Percentiles rank a stretch among this genome's conserved stretches.
Evolutionary conservation across 768 basidiomycete genomes (phyloP).

Genomic region (Tricholoma sp.): DNA sequence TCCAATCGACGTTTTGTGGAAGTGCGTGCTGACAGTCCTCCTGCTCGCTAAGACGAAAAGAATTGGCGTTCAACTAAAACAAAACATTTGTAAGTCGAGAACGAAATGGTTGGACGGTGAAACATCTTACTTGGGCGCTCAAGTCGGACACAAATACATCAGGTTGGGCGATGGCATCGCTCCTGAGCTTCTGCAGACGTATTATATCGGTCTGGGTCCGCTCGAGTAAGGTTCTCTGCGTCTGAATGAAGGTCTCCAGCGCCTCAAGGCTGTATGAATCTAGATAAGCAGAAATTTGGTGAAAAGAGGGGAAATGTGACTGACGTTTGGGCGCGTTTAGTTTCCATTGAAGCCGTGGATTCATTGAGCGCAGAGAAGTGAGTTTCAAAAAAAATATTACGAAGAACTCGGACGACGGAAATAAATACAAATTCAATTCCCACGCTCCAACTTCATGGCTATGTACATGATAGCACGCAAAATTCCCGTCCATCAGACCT

Average conservation of each 20-base stretch:
- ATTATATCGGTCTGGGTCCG: constrained; percentile 61
- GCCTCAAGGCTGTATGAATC: constrained; percentile 45
- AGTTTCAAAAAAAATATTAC: background rate
- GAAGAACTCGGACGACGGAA: background rate
- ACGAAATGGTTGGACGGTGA: background rate
- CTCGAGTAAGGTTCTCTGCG: constrained; percentile 54
- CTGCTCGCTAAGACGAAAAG: constrained; percentile 38
- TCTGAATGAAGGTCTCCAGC: constrained; percentile 59
- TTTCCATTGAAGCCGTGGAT: constrained; percentile 26
- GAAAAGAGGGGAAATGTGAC: constrained; percentile 10
- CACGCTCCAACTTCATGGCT: too few relatives aligned
- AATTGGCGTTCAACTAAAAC: constrained; percentile 7
- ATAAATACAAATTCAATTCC: background rate
- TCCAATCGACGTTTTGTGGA: constrained; percentile 58
- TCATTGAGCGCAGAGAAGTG: constrained; percentile 13
- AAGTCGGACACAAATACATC: constrained; percentile 27
- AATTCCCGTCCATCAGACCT: too few relatives aligned
- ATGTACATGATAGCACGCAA: too few relatives aligned
- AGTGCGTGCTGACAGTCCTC: constrained; percentile 37
- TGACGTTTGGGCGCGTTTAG: constrained; percentile 34
- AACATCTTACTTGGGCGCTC: constrained; percentile 27
- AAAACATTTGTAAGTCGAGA: background rate
- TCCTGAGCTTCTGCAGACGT: constrained; percentile 42
- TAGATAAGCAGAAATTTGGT: background rate
- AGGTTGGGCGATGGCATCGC: constrained; percentile 30